Percentiles rank a stretch among this genome's conserved stretches.
These are phyloP conservation scores for Cordyceps fumosorosea DNA, from an alignment of 2,329 filamentous ascomycete genomes.

Conservation along the genomic window DNA sequence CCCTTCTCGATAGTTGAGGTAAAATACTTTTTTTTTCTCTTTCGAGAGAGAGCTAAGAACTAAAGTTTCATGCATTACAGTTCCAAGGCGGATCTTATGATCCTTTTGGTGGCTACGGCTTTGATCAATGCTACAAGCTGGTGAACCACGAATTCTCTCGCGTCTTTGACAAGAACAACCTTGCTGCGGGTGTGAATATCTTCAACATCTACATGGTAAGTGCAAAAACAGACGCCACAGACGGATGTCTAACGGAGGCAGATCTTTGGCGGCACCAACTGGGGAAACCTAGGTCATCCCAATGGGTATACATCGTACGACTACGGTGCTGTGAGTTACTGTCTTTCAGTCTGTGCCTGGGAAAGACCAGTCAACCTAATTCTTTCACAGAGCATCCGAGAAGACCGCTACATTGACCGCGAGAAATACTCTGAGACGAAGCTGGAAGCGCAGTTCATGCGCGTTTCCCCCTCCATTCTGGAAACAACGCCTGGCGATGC, in stretches of 20 bases:
- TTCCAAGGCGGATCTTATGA: constrained; percentile 69
- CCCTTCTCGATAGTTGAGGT: constrained; percentile 58
- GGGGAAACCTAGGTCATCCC: constrained; percentile 70
- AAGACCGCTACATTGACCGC: constrained; percentile 59
- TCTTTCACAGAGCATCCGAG: constrained; percentile 43
- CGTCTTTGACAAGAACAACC: constrained; percentile 73
- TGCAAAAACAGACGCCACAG: neutral
- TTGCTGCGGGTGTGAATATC: constrained; percentile 59
- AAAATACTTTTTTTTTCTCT: constrained; percentile 17
- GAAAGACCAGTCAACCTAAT: neutral
- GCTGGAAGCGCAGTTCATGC: constrained; percentile 67
- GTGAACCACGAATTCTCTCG: constrained; percentile 68
- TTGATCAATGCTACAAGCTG: constrained; percentile 58
- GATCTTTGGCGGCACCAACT: constrained; percentile 74
- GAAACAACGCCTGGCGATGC: constrained; percentile 47
- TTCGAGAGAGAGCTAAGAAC: neutral
- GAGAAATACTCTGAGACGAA: constrained; percentile 80
- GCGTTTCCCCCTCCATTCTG: constrained; percentile 64
- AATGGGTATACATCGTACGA: constrained; percentile 56
- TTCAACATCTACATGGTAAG: constrained; percentile 69
- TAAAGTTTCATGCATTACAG: constrained; percentile 24
- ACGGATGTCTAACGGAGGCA: constrained; percentile 18
- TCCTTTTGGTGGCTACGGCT: constrained; percentile 66
- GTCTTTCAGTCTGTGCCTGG: neutral
- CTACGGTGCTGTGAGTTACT: constrained; percentile 38